Percentiles rank a stretch among this genome's conserved stretches.
Conservation (phyloP, 768 basidiomycete genomes). For the Calocera viscosa region DNA sequence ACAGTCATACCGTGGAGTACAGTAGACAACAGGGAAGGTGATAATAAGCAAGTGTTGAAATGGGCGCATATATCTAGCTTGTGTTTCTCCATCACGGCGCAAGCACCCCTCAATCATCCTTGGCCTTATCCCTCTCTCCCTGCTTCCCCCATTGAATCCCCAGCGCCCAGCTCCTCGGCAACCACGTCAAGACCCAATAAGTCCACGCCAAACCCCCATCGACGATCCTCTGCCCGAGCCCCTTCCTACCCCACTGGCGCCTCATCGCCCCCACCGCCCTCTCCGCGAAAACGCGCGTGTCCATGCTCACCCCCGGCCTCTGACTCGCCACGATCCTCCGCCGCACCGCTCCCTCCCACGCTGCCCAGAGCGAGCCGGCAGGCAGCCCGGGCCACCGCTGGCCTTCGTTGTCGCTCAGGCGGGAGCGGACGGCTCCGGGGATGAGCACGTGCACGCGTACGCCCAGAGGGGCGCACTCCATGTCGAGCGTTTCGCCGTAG, state of each 20-base stretch:
- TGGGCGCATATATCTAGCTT: no score
- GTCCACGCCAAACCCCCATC: background rate
- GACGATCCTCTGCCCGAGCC: background rate
- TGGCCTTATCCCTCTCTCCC: background rate
- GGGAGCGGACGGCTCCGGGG: conserved; percentile 54
- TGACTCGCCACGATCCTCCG: background rate
- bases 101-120: background rate
- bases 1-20: no score
- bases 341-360: background rate
- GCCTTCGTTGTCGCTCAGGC: conserved; percentile 44
- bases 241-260: background rate
- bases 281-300: background rate
- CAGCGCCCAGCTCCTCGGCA: background rate
- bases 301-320: background rate
- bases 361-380: background rate
- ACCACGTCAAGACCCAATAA: background rate
- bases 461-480: conserved; percentile 64
- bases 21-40: no score
- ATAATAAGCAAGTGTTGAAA: no score
- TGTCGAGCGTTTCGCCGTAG: conserved; percentile 50
- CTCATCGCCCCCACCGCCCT: background rate
- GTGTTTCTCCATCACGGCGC: no score
- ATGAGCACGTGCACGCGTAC: conserved; percentile 57
- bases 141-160: background rate
- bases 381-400: background rate